phyloP scores from a whole-genome alignment of 495 filamentous ascomycete species.

The Collariella sp. region DNA sequence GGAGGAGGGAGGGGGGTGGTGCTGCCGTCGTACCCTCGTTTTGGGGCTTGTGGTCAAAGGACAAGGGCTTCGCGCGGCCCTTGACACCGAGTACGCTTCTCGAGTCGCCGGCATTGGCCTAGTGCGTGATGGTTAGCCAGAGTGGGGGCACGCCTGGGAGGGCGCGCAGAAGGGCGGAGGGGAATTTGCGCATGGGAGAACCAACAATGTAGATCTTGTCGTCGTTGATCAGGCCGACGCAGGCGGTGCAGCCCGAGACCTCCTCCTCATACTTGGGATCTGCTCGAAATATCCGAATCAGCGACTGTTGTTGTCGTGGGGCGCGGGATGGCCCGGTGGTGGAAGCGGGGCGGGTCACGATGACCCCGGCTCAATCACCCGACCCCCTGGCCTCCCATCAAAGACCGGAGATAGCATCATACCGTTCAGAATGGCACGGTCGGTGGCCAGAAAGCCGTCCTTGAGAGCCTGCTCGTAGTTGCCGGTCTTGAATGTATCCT shows the following conservation, averaged over 20 bases:
- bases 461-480: conserved; percentile 94
- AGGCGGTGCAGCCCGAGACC: conserved; percentile 94
- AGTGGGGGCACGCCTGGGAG: conserved; percentile 1
- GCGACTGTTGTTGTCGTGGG: not conserved
- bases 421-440: conserved; percentile 94
- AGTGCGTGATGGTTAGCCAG: conserved; percentile 19
- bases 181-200: not conserved
- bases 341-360: not conserved
- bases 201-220: conserved; percentile 88
- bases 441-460: conserved; percentile 93
- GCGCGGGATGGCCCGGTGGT: not conserved
- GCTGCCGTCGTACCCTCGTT: conserved; percentile 69
- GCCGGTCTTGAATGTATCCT: conserved; percentile 82
- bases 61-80: conserved; percentile 91
- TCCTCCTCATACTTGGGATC: conserved; percentile 96
- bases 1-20: not conserved
- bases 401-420: conserved; percentile 22
- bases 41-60: conserved; percentile 96
- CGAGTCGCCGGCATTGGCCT: conserved; percentile 97
- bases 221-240: conserved; percentile 76
- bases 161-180: not conserved
- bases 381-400: conserved; percentile 17
- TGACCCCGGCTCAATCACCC: not conserved
- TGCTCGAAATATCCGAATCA: conserved; percentile 33
- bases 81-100: conserved; percentile 90